A percentile compares a stretch with the other conserved stretches of the same genome.
Conservation (phyloP, 306 rosid species). For the Trifolium fragiferum region DNA sequence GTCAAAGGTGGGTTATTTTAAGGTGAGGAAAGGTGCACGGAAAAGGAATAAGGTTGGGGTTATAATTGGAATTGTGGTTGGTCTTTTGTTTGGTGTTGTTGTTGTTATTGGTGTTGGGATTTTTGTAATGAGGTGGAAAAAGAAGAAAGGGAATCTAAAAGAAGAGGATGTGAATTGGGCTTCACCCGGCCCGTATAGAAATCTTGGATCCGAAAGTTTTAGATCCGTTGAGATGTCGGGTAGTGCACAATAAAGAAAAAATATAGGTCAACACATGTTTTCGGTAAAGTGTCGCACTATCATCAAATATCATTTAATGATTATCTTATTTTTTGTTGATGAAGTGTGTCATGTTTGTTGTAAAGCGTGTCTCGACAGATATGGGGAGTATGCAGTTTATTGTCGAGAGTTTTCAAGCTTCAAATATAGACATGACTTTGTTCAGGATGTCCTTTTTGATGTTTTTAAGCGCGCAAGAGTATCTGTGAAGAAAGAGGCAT, state of each 20-base stretch:
- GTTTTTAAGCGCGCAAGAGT: too few relatives aligned
- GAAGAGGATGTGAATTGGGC: slow-evolving; percentile 48
- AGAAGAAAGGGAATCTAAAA: slow-evolving; percentile 36
- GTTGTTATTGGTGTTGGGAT: slow-evolving; percentile 40
- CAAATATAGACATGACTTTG: too few relatives aligned
- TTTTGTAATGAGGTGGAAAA: slow-evolving; percentile 44
- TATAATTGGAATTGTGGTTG: slow-evolving; percentile 40
- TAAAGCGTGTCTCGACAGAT: too few relatives aligned
- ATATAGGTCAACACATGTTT: too few relatives aligned
- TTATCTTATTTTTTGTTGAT: too few relatives aligned
- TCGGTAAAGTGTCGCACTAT: too few relatives aligned
- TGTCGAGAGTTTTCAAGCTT: too few relatives aligned
- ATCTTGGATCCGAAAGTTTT: slow-evolving; percentile 79
- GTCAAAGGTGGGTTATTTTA: slow-evolving; percentile 75
- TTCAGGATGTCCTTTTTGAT: too few relatives aligned
- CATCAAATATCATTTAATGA: too few relatives aligned
- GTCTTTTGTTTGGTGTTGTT: slow-evolving; percentile 34
- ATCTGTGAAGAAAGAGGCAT: too few relatives aligned
- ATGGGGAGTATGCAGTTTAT: too few relatives aligned
- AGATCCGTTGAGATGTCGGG: slow-evolving; percentile 64
- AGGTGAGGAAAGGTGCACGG: slow-evolving; percentile 55
- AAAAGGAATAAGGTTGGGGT: slow-evolving; percentile 43
- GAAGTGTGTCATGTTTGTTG: too few relatives aligned
- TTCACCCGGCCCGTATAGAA: slow-evolving; percentile 85
- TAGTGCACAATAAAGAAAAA: not conserved